phyloP scores from a whole-genome alignment of 78 protist species.

The Isochrysis galbana region DNA sequence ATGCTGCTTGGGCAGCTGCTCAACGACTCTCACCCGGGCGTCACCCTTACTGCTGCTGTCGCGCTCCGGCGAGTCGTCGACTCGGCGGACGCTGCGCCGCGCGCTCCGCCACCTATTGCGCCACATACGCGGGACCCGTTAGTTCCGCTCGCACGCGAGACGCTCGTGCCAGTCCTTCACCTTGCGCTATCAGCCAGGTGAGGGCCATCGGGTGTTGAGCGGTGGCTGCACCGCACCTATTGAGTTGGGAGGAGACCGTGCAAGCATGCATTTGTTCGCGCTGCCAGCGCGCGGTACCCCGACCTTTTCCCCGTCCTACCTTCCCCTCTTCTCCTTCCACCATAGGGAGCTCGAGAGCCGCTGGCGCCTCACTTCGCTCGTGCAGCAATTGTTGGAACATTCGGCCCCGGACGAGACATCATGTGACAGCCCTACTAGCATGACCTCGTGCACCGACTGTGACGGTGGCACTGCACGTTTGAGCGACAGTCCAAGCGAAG shows the following conservation, averaged over 20 bases:
- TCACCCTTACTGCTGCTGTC: not conserved
- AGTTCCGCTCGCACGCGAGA: no score
- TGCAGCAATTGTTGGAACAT: no score
- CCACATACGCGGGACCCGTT: no score
- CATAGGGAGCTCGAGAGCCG: no score
- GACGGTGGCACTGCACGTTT: no score
- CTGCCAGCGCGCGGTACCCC: not conserved
- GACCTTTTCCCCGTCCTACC: no score
- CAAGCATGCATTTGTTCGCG: not conserved
- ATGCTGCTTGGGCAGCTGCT: not conserved
- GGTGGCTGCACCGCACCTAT: not conserved
- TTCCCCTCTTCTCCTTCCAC: no score
- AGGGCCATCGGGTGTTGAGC: not conserved
- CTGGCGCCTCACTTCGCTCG: no score
- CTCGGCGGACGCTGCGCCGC: not conserved
- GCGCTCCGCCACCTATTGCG: not conserved
- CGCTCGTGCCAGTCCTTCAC: no score
- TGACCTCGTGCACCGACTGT: not conserved
- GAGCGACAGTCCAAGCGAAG: no score
- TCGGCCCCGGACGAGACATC: not conserved
- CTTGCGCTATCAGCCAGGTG: no score
- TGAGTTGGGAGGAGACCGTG: not conserved
- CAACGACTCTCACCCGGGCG: not conserved
- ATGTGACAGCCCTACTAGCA: not conserved
- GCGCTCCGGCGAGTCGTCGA: not conserved